phyloP scores from a whole-genome alignment of 331 rosid genomes.

The Malus hybrid region DNA sequence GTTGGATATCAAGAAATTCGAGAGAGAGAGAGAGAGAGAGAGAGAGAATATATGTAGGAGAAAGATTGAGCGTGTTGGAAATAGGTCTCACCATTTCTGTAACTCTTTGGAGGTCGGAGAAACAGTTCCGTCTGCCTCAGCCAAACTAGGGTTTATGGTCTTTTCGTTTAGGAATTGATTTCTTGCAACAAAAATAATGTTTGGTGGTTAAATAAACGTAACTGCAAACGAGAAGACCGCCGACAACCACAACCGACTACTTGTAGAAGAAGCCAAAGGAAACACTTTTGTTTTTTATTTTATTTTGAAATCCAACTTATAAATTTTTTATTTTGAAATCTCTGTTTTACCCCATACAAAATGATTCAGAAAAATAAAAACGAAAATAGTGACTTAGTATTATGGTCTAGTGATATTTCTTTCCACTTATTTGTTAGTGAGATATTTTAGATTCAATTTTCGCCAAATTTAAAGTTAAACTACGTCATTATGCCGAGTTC shows the following conservation, averaged over 20 bases:
- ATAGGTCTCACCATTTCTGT: conserved; percentile 1
- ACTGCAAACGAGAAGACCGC: neutral
- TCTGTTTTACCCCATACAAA: too few species aligned
- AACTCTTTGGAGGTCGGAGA: neutral
- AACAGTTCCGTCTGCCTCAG: neutral
- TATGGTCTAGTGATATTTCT: too few species aligned
- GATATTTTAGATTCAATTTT: too few species aligned
- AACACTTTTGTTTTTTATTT: neutral
- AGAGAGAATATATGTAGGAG: neutral
- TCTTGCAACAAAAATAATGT: neutral
- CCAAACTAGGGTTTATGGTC: neutral
- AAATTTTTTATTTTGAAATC: too few species aligned
- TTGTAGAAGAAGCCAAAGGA: neutral
- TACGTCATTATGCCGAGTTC: too few species aligned
- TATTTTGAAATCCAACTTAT: too few species aligned
- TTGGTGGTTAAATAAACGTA: neutral
- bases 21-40: too few species aligned
- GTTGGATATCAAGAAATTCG: neutral
- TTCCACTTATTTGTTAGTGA: too few species aligned
- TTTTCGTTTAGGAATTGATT: neutral
- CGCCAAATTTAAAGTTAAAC: too few species aligned
- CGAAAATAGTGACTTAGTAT: too few species aligned
- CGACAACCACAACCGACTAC: neutral
- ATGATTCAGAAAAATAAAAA: too few species aligned
- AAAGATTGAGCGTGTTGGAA: neutral